Base-by-base conservation (phyloP, 176 grass and related monocot species). In the Thalia dealbata region DNA sequence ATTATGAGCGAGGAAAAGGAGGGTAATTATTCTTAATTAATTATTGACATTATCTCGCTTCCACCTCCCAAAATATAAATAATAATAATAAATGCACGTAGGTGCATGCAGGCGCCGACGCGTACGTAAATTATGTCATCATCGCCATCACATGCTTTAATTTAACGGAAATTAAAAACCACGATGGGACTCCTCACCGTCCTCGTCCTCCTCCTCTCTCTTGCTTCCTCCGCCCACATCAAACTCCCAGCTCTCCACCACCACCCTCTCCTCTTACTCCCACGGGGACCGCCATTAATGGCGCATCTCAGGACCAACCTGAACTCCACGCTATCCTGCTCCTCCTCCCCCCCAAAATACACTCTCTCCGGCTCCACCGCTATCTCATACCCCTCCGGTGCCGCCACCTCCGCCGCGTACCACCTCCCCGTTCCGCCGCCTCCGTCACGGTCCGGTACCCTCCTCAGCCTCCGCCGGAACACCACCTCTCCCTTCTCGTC, bases 361-460 rank as follows among this genome's bases (percentile, higher is more conserved):
- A 77, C 2, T 62, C 29, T 82, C 46, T 7, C 88, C 0, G 93
- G 93, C 60, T 90, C 78, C 22, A 97, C 78, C 70, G 76, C 65
- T 26, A 82, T 81, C 48, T 64, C 69, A 3, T 81, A 90, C 25
- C 87, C 89, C 79, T 86, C 86, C 78, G 92, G 90, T 24, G 71
- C 52, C 2, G 93, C 68, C 50, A 86, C 76, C 75, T 82, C 86
- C 9, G 80, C 85, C 21, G 22, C 71, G 84, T 97, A 92, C 0
- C 87, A 82, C 8, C 87, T 90, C 2, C 82, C 80, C 1, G 82
- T 41, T n/a, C 81, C 78, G 1, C 85, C 87, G 24, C 87, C 93
- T n/a, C 81, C 78, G 1, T 82, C 87, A n/a, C 85, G 89, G 77
- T 97, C 89, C 0, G n/a, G n/a, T n/a, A 79, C 86, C 59, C 89